Base-by-base conservation (phyloP, 1,139 yeast species). In the Zygoascus meyerae region DNA sequence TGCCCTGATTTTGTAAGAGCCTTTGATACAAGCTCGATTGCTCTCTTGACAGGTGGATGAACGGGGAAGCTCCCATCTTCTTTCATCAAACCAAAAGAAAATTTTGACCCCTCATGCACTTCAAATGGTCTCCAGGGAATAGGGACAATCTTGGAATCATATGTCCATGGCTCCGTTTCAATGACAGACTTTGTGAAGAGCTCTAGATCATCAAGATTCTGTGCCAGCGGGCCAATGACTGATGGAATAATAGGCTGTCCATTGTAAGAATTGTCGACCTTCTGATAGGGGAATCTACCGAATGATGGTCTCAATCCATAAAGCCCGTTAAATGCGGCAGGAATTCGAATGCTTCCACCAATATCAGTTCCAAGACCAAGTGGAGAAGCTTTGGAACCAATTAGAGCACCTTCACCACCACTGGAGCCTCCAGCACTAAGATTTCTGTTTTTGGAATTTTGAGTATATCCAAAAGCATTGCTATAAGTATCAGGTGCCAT, bases 331-430 rank as follows among this genome's bases (percentile, higher is more conserved):
- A 73, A 83, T 0, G 86, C 87, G 33, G 89, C 84, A 2, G 92
- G 94, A 9, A 75, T 81, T 60, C 92, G 74, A 52, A 84, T 80
- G 1, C 86, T 79, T 1, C 92, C 94, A 52, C 92, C 94, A 55
- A 84, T 83, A 64, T 84, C 94, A 34, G 85, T 76, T 16, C 92
- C 92, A 48, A 83, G 72, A 40, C 90, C 90, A 37, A 83, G 54
- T 2, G 78, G 71, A 32, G 86, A 77, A 1, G 76, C 78, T 40
- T 80, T 78, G 17, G 49, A 26, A 3, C 53, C 58, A 15, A 52
- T 42, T 54, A 80, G 63, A 0, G 89, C 77, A 54, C 90, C 89
- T 63, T 83, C 92, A 55, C 94, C 94, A 30, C 86, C 81, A 1
- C 89, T 81, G 0, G 87, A 81, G 9, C 92, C 92, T 51, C 84